Percentiles rank a stretch among this genome's conserved stretches.
These are phyloP conservation scores for Aureobasidium sp. DNA, from an alignment of 2,329 filamentous ascomycete genomes.

Conservation along the genomic window DNA sequence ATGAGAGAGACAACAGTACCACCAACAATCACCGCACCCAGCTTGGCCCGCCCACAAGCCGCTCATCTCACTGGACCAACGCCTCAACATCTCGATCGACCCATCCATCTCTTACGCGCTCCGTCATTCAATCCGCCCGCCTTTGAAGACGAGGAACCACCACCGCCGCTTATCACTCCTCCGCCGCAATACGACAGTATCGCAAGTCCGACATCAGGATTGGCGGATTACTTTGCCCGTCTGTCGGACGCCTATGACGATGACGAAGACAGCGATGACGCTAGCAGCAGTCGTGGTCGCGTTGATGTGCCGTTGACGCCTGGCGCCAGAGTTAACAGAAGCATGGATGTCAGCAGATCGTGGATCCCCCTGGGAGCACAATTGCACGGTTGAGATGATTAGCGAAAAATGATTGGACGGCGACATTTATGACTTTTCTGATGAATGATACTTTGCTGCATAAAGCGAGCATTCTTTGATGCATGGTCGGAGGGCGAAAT, in stretches of 20 bases:
- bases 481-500: too few species aligned
- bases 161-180: slow-evolving; percentile 68
- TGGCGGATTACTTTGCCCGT: slow-evolving; percentile 83
- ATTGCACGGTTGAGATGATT: neutral
- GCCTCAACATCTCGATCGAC: slow-evolving; percentile 49
- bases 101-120: slow-evolving; percentile 75
- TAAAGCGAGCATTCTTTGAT: too few species aligned
- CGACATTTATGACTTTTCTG: neutral
- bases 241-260: slow-evolving; percentile 60
- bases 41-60: slow-evolving; percentile 46
- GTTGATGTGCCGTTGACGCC: slow-evolving; percentile 57
- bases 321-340: slow-evolving; percentile 54
- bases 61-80: slow-evolving; percentile 39
- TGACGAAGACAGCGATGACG: slow-evolving; percentile 49
- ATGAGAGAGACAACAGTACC: slow-evolving; percentile 24
- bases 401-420: neutral
- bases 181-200: slow-evolving; percentile 80
- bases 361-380: slow-evolving; percentile 32
- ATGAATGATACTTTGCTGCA: too few species aligned
- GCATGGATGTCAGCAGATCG: slow-evolving; percentile 56
- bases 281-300: slow-evolving; percentile 26
- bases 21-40: slow-evolving; percentile 32
- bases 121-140: slow-evolving; percentile 85
- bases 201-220: slow-evolving; percentile 60
- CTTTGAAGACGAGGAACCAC: slow-evolving; percentile 73